phyloP scores from a whole-genome alignment of 257 asterid genomes.

The Petunia axillaris region DNA sequence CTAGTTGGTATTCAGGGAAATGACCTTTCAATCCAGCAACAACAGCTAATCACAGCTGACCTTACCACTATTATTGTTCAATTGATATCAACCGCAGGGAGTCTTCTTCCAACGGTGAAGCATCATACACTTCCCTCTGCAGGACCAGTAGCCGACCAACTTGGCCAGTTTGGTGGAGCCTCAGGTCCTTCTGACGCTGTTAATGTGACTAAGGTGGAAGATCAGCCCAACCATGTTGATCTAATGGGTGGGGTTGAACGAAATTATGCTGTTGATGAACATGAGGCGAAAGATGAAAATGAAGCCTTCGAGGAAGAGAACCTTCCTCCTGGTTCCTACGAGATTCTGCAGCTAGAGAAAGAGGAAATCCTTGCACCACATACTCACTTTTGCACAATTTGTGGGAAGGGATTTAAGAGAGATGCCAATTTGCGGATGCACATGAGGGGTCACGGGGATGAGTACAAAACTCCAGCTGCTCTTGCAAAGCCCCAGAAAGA shows the following conservation, averaged over 20 bases:
- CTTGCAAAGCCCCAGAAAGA: constrained; percentile 87
- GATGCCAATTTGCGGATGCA: constrained; percentile 97
- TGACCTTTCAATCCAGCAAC: constrained; percentile 70
- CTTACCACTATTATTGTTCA: constrained; percentile 88
- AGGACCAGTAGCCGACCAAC: constrained; percentile 40
- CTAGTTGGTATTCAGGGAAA: constrained; percentile 48
- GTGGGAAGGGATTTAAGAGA: constrained; percentile 93
- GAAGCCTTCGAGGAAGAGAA: constrained; percentile 87
- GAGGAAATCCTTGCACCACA: constrained; percentile 97
- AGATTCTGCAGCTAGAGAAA: constrained; percentile 89
- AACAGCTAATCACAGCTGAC: constrained; percentile 90
- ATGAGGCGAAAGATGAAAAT: constrained; percentile 79
- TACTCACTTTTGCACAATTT: constrained; percentile 88
- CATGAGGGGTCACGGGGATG: constrained; percentile 98
- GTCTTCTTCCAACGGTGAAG: constrained; percentile 80
- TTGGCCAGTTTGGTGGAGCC: constrained; percentile 39
- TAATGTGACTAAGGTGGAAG: constrained; percentile 51
- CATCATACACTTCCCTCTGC: constrained; percentile 43
- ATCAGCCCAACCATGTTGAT: constrained; percentile 43
- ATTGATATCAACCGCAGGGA: constrained; percentile 89
- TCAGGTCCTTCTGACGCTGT: neutral
- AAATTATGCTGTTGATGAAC: constrained; percentile 56
- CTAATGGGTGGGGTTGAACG: constrained; percentile 47
- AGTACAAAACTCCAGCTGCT: constrained; percentile 95
- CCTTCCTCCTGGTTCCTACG: constrained; percentile 87